Conservation (phyloP, 345 rosid genomes). For the Dovyalis caffra region DNA sequence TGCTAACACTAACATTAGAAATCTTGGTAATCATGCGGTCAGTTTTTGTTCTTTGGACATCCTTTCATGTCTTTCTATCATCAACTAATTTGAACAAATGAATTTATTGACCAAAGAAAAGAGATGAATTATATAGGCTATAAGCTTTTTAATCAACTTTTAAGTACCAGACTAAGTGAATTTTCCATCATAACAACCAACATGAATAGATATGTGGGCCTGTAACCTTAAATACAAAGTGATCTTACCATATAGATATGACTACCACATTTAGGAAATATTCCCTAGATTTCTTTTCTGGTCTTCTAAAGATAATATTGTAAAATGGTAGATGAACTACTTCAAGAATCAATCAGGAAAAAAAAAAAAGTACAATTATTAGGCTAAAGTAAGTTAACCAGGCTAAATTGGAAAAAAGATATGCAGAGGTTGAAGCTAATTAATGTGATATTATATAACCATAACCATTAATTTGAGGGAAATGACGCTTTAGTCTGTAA, state of each 20-base stretch:
- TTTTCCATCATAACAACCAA: conserved; percentile 45
- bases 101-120: conserved; percentile 20
- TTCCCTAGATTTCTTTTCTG: conserved; percentile 23
- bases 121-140: conserved; percentile 16
- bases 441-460: neutral
- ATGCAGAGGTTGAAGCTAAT: neutral
- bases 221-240: conserved; percentile 33
- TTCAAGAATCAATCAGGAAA: conserved; percentile 1
- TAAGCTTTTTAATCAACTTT: conserved; percentile 39
- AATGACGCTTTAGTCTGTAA: neutral
- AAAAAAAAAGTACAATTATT: neutral
- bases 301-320: conserved; percentile 26
- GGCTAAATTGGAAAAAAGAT: neutral
- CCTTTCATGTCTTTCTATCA: neutral
- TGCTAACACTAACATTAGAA: neutral
- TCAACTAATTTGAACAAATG: conserved; percentile 7
- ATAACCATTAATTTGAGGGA: neutral
- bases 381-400: neutral
- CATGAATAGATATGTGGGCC: conserved; percentile 73
- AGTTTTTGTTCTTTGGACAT: neutral
- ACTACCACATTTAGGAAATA: conserved; percentile 34
- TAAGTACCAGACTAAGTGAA: conserved; percentile 37
- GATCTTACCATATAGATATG: conserved; percentile 38
- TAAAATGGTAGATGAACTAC: conserved; percentile 18
- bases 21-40: neutral